Conservation (phyloP, 2,329 filamentous ascomycete genomes). For the Parastagonospora avenae region DNA sequence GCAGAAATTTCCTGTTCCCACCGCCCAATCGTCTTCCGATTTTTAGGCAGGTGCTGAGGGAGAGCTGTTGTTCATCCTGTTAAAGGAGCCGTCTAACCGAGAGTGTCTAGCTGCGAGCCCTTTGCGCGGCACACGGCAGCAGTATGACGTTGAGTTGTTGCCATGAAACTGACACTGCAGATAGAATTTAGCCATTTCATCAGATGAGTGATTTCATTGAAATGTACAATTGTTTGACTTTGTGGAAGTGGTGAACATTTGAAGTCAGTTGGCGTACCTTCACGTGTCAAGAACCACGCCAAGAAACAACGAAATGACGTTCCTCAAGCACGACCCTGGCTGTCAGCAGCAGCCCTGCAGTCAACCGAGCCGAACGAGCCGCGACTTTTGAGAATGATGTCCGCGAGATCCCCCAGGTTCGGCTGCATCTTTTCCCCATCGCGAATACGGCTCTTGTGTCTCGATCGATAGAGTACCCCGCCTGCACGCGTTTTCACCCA, state of each 20-base stretch:
- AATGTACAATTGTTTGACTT: no score
- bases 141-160: no score
- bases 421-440: slow-evolving; percentile 13
- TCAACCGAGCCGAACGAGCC: slow-evolving; percentile 23
- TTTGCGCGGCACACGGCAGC: no score
- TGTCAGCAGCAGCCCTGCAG: slow-evolving; percentile 1
- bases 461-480: slow-evolving; percentile 10
- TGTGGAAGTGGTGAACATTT: no score
- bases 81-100: no score
- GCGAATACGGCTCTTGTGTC: slow-evolving; percentile 17
- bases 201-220: no score
- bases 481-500: slow-evolving; percentile 8
- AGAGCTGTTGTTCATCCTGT: no score
- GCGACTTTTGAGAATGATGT: slow-evolving; percentile 19
- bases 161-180: no score
- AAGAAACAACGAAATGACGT: slow-evolving; percentile 12
- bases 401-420: slow-evolving; percentile 9
- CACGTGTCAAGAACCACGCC: neutral
- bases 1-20: neutral
- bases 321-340: slow-evolving; percentile 6
- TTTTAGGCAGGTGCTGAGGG: no score
- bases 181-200: no score
- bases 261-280: neutral
- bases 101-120: no score
- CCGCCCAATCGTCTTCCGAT: no score